phyloP scores from a whole-genome alignment of 1,284 basidiomycete species.

The Puccinia hordei region DNA sequence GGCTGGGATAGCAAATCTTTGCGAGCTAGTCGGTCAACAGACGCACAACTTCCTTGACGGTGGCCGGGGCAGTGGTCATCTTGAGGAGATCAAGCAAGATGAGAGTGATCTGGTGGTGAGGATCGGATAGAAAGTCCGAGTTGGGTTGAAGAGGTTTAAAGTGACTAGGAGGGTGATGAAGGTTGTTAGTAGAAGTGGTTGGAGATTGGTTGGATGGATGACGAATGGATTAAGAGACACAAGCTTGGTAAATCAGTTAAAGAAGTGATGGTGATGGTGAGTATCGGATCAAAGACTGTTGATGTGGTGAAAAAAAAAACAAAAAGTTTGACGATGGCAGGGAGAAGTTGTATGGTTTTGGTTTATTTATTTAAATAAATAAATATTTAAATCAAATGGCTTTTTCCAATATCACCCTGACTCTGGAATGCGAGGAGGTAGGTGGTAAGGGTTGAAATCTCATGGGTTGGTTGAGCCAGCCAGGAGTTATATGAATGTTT shows the following conservation, averaged over 20 bases:
- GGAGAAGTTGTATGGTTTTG: not conserved
- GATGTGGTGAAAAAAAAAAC: not conserved
- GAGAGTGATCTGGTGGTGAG: not conserved
- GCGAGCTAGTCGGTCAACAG: not conserved
- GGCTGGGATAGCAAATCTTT: not conserved
- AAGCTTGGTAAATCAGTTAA: not conserved
- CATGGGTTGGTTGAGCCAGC: too few relatives aligned
- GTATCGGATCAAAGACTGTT: too few relatives aligned
- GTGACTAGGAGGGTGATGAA: not conserved
- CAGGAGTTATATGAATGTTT: too few relatives aligned
- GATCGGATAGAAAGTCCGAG: not conserved
- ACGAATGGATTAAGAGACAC: not conserved
- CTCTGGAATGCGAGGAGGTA: too few relatives aligned
- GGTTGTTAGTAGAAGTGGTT: not conserved
- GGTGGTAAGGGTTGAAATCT: too few relatives aligned
- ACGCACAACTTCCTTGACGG: slow-evolving; percentile 23
- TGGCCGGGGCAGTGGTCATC: slow-evolving; percentile 26
- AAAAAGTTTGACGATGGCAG: not conserved
- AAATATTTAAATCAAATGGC: too few relatives aligned
- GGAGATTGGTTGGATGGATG: not conserved
- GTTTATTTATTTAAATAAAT: too few relatives aligned
- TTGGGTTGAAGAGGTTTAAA: not conserved
- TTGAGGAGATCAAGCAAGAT: slow-evolving; percentile 10
- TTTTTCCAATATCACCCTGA: too few relatives aligned
- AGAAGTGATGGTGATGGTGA: not conserved